Conservation (phyloP, 805 yeast genomes). For the Candida ortonii region DNA sequence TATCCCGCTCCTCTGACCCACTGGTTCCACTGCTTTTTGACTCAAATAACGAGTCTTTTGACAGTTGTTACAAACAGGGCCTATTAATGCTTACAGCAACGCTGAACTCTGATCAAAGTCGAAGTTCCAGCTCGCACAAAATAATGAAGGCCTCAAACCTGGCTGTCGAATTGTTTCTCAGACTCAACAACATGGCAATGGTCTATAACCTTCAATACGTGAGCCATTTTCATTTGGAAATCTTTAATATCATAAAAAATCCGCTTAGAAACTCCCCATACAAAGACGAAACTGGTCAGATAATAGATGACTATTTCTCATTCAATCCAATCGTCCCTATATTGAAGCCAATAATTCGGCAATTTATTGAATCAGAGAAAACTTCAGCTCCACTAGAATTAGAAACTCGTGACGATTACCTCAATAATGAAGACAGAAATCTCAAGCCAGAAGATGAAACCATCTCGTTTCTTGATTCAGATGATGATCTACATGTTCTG, state of each 20-base stretch:
- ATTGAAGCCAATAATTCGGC: constrained; percentile 20
- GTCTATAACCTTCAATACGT: constrained; percentile 20
- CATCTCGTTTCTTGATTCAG: neutral
- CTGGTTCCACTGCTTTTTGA: constrained; percentile 17
- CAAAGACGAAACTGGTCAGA: constrained; percentile 2
- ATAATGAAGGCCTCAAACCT: constrained; percentile 17
- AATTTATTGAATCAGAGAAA: constrained; percentile 7
- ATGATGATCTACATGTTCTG: constrained; percentile 4
- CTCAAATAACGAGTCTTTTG: constrained; percentile 19
- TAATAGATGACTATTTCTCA: constrained; percentile 23
- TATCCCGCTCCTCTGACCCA: constrained; percentile 10
- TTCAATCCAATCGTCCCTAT: constrained; percentile 29
- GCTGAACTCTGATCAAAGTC: constrained; percentile 3
- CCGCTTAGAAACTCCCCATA: constrained; percentile 8
- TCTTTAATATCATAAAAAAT: constrained; percentile 21
- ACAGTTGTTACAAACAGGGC: constrained; percentile 21
- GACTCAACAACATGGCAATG: constrained; percentile 12
- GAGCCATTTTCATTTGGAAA: constrained; percentile 20
- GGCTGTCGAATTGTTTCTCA: constrained; percentile 18
- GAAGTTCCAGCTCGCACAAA: constrained; percentile 3
- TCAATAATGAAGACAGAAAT: constrained; percentile 1
- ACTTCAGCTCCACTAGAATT: too few species aligned
- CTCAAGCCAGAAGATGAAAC: neutral
- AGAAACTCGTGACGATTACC: neutral
- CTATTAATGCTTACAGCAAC: constrained; percentile 19